These are phyloP conservation scores for Cinchona pubescens DNA, from an alignment of 257 asterid genomes.

Conservation along the genomic window DNA sequence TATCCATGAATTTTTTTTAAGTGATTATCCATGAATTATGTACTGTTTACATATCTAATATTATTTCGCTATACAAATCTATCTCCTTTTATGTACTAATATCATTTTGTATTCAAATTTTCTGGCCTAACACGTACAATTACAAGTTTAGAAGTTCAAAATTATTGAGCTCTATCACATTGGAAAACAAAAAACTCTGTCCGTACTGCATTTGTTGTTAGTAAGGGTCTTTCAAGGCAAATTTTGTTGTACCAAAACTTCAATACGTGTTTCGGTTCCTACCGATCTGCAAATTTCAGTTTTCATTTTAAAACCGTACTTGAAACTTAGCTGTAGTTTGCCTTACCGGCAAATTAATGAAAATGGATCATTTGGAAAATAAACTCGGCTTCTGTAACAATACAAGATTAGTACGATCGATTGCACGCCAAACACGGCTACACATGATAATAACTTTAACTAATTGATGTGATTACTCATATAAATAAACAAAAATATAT, in stretches of 20 bases:
- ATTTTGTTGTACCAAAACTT: not conserved
- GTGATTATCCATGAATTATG: too few relatives aligned
- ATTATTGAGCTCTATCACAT: not conserved
- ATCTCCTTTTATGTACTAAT: too few relatives aligned
- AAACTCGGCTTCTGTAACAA: not conserved
- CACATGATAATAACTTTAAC: too few relatives aligned
- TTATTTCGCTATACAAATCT: too few relatives aligned
- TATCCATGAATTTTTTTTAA: too few relatives aligned
- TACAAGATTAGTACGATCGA: not conserved
- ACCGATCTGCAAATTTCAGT: not conserved
- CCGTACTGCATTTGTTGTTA: not conserved
- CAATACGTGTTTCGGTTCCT: not conserved
- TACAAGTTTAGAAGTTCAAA: not conserved
- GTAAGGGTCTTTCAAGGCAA: not conserved
- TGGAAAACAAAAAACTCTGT: not conserved
- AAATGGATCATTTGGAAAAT: not conserved
- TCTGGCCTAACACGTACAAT: not conserved
- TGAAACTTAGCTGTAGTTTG: not conserved
- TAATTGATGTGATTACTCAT: too few relatives aligned
- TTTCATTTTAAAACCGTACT: too few relatives aligned
- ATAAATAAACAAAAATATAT: too few relatives aligned
- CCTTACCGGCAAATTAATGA: not conserved
- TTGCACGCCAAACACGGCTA: too few relatives aligned
- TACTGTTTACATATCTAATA: too few relatives aligned
- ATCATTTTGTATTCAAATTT: too few relatives aligned